phyloP scores from a whole-genome alignment of 768 basidiomycete species.

The Pleurotus eryngii region DNA sequence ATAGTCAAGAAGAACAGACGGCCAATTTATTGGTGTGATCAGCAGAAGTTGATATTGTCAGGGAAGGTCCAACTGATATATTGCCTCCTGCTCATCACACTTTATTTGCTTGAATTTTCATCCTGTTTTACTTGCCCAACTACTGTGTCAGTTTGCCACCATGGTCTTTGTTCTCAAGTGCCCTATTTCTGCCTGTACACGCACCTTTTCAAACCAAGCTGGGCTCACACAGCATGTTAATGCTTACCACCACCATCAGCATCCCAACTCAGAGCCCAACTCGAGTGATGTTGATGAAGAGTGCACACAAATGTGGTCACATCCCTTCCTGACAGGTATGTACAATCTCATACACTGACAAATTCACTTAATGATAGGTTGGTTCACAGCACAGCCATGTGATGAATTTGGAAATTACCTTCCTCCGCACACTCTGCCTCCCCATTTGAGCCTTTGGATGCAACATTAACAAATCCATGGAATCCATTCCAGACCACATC shows the following conservation, averaged over 20 bases:
- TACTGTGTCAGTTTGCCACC: background rate
- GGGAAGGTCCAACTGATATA: background rate
- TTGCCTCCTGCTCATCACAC: background rate
- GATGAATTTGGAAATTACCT: background rate
- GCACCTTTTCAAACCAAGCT: background rate
- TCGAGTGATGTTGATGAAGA: background rate
- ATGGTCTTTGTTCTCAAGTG: background rate
- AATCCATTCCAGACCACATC: conserved; percentile 21
- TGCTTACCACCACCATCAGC: background rate
- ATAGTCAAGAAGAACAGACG: background rate
- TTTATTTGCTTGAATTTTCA: background rate
- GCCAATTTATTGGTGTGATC: background rate
- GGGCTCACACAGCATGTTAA: background rate
- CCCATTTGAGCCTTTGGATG: conserved; percentile 1
- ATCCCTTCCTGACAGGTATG: background rate
- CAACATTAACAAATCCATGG: conserved; percentile 15
- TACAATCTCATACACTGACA: background rate
- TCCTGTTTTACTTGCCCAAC: background rate
- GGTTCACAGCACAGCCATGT: background rate
- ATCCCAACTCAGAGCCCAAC: background rate
- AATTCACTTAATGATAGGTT: background rate
- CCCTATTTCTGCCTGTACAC: background rate
- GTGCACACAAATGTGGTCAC: background rate
- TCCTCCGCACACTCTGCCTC: background rate
- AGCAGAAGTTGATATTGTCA: background rate